phyloP scores from a whole-genome alignment of 2,329 filamentous ascomycete genomes.

The Beauveria brongniartii region DNA sequence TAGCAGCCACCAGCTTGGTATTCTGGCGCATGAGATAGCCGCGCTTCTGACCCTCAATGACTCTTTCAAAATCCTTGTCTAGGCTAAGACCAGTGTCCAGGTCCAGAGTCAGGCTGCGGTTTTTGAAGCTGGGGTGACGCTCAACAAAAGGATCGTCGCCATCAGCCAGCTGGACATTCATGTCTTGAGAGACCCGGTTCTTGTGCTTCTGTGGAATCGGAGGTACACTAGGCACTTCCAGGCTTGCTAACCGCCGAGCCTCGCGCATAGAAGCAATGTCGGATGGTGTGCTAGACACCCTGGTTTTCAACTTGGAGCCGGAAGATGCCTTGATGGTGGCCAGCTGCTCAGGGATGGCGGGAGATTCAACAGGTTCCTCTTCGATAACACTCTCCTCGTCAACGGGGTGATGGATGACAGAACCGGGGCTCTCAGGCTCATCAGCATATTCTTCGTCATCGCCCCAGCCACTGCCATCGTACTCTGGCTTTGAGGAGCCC shows the following conservation, averaged over 20 bases:
- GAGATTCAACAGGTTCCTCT: conserved; percentile 43
- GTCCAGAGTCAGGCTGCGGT: conserved; percentile 73
- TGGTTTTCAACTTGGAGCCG: conserved; percentile 79
- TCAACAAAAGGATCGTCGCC: conserved; percentile 40
- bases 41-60: conserved; percentile 97
- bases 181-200: conserved; percentile 43
- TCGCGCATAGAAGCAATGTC: conserved; percentile 82
- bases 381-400: conserved; percentile 21
- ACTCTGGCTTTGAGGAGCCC: conserved; percentile 49
- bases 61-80: conserved; percentile 86
- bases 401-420: conserved; percentile 75
- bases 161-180: conserved; percentile 30
- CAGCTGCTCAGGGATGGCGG: conserved; percentile 67
- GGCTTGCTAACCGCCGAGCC: conserved; percentile 75
- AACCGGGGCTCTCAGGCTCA: conserved; percentile 72
- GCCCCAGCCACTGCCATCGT: conserved; percentile 56
- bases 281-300: conserved; percentile 78
- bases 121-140: conserved; percentile 67
- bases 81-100: conserved; percentile 80
- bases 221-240: conserved; percentile 54
- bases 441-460: conserved; percentile 46
- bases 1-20: conserved; percentile 94
- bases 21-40: conserved; percentile 98
- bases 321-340: conserved; percentile 85
- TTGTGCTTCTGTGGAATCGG: conserved; percentile 54